Evolutionary conservation across 2,329 filamentous ascomycete species (phyloP).

Genomic region (Pseudogymnoascus sp.): DNA sequence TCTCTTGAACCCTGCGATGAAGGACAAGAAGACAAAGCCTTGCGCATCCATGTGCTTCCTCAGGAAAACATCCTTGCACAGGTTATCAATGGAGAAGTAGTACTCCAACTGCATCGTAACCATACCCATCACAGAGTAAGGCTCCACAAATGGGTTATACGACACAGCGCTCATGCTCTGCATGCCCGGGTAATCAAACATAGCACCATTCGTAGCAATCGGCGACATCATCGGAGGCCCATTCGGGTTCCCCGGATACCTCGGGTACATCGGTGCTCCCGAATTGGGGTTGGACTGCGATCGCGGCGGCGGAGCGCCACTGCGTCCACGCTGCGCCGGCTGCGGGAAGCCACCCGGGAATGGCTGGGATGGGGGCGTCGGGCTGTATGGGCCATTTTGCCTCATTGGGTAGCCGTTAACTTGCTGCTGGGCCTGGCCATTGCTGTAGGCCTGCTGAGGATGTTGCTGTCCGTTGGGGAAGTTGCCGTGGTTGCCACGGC

Average conservation of each 20-base stretch:
- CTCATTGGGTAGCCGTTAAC: slow-evolving; percentile 23
- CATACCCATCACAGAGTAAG: slow-evolving; percentile 35
- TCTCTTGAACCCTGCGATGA: slow-evolving; percentile 81
- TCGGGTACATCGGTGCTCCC: slow-evolving; percentile 34
- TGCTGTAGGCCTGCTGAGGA: slow-evolving; percentile 30
- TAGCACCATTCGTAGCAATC: slow-evolving; percentile 39
- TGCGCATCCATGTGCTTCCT: slow-evolving; percentile 90
- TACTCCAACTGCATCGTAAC: slow-evolving; percentile 62
- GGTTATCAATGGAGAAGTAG: slow-evolving; percentile 93
- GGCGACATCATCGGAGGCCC: slow-evolving; percentile 31
- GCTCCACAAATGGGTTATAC: slow-evolving; percentile 49
- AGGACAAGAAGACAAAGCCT: slow-evolving; percentile 73
- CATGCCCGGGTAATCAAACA: slow-evolving; percentile 47
- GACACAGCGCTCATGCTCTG: slow-evolving; percentile 49
- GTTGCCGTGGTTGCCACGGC: slow-evolving; percentile 31
- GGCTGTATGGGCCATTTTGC: slow-evolving; percentile 26
- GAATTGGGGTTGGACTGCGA: slow-evolving; percentile 55
- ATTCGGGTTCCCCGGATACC: slow-evolving; percentile 28
- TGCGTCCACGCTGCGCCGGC: slow-evolving; percentile 35
- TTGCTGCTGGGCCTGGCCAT: slow-evolving; percentile 29
- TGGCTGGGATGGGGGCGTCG: slow-evolving; percentile 30
- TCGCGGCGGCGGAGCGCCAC: slow-evolving; percentile 35
- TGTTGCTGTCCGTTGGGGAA: slow-evolving; percentile 27
- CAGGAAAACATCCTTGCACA: slow-evolving; percentile 86
- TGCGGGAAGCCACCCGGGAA: slow-evolving; percentile 26